Conservation (phyloP, 1,284 basidiomycete species). For the Trametes versicolor region DNA sequence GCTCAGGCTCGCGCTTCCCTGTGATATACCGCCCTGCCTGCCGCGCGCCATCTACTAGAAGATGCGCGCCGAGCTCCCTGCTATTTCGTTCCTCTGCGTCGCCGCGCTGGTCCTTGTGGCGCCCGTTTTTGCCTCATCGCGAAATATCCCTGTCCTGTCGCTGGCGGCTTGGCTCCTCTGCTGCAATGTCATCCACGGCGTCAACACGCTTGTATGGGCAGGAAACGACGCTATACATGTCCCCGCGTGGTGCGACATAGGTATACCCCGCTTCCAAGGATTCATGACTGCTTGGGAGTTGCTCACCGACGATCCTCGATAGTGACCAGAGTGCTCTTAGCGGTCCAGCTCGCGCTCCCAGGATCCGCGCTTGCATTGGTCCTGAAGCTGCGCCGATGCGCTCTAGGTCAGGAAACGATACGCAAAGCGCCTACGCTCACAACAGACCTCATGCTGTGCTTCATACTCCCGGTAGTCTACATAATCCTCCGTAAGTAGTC, state of each 20-base stretch:
- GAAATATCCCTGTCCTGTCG: constrained; percentile 59
- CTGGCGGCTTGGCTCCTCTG: constrained; percentile 57
- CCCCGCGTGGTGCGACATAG: constrained; percentile 62
- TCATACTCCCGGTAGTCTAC: constrained; percentile 63
- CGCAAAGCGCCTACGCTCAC: constrained; percentile 32
- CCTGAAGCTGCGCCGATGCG: constrained; percentile 39
- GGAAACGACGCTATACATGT: constrained; percentile 46
- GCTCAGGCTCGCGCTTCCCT: constrained; percentile 3
- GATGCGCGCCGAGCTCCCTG: constrained; percentile 59
- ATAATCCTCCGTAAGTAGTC: constrained; percentile 63
- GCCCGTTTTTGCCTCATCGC: constrained; percentile 52
- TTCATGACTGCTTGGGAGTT: neutral
- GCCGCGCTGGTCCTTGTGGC: constrained; percentile 50
- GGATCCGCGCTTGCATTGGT: constrained; percentile 61
- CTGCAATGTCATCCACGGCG: constrained; percentile 52
- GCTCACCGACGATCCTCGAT: constrained; percentile 8
- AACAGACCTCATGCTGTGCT: constrained; percentile 60
- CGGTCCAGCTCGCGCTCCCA: constrained; percentile 55
- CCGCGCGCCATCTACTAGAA: constrained; percentile 10
- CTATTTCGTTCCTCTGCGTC: constrained; percentile 59
- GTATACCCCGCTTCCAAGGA: constrained; percentile 42
- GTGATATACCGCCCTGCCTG: constrained; percentile 17
- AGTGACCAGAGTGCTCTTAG: constrained; percentile 57
- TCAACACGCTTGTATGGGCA: constrained; percentile 57
- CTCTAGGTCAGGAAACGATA: constrained; percentile 27